Evolutionary conservation across 2,329 filamentous ascomycete genomes (phyloP).

Genomic region (Cordyceps tenuipes): DNA sequence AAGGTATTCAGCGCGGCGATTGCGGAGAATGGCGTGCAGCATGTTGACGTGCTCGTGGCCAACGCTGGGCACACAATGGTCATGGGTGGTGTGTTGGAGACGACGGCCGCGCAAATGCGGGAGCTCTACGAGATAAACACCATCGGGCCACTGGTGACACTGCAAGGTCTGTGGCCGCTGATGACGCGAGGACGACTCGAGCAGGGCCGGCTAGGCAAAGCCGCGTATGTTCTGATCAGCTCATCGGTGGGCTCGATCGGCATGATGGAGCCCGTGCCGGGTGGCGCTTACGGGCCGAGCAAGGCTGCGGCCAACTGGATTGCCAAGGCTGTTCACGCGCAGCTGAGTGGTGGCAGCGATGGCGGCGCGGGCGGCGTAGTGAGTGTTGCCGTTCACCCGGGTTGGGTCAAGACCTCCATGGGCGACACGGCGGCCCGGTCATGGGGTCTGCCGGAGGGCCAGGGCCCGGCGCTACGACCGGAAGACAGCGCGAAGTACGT

Average conservation of each 20-base stretch:
- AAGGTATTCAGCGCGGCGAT: constrained; percentile 20
- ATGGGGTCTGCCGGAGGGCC: constrained; percentile 21
- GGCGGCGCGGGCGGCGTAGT: constrained; percentile 14
- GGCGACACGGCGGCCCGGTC: constrained; percentile 24
- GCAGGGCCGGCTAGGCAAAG: constrained; percentile 8
- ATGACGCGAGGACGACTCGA: constrained; percentile 17
- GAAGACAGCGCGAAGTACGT: constrained; percentile 26
- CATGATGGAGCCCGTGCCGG: constrained; percentile 23
- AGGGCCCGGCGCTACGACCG: constrained; percentile 19
- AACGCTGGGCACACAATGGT: constrained; percentile 37
- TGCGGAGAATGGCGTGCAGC: constrained; percentile 17
- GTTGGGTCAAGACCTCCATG: constrained; percentile 27
- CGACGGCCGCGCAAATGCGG: constrained; percentile 25
- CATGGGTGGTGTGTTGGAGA: constrained; percentile 22
- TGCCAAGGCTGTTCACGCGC: constrained; percentile 21
- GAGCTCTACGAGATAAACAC: constrained; percentile 37
- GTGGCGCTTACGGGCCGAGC: constrained; percentile 27
- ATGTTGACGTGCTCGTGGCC: constrained; percentile 43
- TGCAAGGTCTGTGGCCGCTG: constrained; percentile 28
- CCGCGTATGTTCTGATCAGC: constrained; percentile 29
- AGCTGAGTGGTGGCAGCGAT: constrained; percentile 15
- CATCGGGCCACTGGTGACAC: constrained; percentile 28
- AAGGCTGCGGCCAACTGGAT: constrained; percentile 29
- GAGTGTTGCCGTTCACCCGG: constrained; percentile 28
- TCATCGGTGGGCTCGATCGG: constrained; percentile 28